Conservation (phyloP, 2,329 filamentous ascomycete genomes). For the Pyricularia sp. region DNA sequence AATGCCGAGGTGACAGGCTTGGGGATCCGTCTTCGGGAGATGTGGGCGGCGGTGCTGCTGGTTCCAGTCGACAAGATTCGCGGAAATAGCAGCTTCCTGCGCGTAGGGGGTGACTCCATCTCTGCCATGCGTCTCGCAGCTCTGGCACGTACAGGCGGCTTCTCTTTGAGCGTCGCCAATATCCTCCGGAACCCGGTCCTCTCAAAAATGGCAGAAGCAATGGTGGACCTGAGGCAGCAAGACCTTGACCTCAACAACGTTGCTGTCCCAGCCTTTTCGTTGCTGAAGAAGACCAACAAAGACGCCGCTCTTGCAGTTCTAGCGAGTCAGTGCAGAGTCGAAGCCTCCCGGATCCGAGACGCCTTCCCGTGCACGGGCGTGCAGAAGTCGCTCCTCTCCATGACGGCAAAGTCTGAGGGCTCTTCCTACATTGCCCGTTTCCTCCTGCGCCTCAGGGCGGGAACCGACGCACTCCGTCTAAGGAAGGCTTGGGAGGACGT, state of each 20-base stretch:
- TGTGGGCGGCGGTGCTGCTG: slow-evolving; percentile 35
- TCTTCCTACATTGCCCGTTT: not conserved
- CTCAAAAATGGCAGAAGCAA: not conserved
- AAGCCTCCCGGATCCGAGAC: not conserved
- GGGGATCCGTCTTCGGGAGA: slow-evolving; percentile 28
- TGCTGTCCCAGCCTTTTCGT: not conserved
- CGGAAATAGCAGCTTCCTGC: slow-evolving; percentile 31
- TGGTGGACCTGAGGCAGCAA: not conserved
- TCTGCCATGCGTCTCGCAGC: not conserved
- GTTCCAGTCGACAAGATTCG: slow-evolving; percentile 24
- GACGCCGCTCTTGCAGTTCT: not conserved
- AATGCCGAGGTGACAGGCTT: slow-evolving; percentile 17
- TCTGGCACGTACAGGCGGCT: not conserved
- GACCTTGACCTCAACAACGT: not conserved
- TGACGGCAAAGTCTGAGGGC: not conserved
- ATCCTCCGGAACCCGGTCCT: not conserved
- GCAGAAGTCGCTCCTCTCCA: not conserved
- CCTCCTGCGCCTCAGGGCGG: not conserved
- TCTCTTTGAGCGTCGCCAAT: not conserved
- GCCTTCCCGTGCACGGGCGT: not conserved
- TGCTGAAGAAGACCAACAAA: not conserved
- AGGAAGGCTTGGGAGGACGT: not conserved
- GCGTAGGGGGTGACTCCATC: not conserved
- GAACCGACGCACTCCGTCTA: not conserved
- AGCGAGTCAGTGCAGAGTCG: not conserved